Percentiles rank a stretch among this genome's conserved stretches.
phyloP scores from a whole-genome alignment of 176 grass and related monocot genomes.

The Aegilops bicornis region DNA sequence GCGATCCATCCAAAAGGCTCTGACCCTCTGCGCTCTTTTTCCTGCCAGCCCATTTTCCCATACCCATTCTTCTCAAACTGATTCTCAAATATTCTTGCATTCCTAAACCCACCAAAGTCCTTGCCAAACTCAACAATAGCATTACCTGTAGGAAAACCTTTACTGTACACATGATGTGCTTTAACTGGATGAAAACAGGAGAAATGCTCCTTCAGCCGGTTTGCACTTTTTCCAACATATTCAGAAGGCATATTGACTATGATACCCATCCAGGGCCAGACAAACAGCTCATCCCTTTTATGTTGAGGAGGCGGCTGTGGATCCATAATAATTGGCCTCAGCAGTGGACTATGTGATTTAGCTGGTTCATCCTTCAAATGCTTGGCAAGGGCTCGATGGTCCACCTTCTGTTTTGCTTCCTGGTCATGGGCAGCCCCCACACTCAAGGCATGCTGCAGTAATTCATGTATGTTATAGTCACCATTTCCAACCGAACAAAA shows the following conservation, averaged over 20 bases:
- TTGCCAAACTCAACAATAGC: slow-evolving; percentile 63
- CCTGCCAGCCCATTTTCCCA: slow-evolving; percentile 37
- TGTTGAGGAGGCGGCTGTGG: slow-evolving; percentile 8
- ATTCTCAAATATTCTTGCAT: slow-evolving; percentile 54
- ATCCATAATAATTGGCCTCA: slow-evolving; percentile 18
- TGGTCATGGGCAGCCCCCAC: slow-evolving; percentile 46
- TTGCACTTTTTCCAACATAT: slow-evolving; percentile 56
- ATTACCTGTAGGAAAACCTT: slow-evolving; percentile 40
- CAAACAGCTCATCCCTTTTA: slow-evolving; percentile 48
- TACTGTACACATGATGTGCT: slow-evolving; percentile 49
- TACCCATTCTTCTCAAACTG: slow-evolving; percentile 37
- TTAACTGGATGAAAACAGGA: slow-evolving; percentile 49
- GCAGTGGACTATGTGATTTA: neutral
- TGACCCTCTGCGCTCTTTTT: slow-evolving; percentile 26
- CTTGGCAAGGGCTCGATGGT: slow-evolving; percentile 62
- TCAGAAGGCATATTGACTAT: slow-evolving; percentile 56
- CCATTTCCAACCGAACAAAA: slow-evolving; percentile 67
- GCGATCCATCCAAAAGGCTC: slow-evolving; percentile 56
- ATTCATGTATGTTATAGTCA: slow-evolving; percentile 40
- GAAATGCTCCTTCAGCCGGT: slow-evolving; percentile 59
- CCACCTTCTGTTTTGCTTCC: slow-evolving; percentile 53
- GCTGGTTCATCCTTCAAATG: slow-evolving; percentile 44
- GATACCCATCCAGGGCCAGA: slow-evolving; percentile 67
- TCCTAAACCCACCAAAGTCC: slow-evolving; percentile 51
- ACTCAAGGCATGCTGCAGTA: slow-evolving; percentile 68